These are phyloP conservation scores for Fusarium goolgardi DNA, from an alignment of 2,329 filamentous ascomycete species.

Conservation along the genomic window DNA sequence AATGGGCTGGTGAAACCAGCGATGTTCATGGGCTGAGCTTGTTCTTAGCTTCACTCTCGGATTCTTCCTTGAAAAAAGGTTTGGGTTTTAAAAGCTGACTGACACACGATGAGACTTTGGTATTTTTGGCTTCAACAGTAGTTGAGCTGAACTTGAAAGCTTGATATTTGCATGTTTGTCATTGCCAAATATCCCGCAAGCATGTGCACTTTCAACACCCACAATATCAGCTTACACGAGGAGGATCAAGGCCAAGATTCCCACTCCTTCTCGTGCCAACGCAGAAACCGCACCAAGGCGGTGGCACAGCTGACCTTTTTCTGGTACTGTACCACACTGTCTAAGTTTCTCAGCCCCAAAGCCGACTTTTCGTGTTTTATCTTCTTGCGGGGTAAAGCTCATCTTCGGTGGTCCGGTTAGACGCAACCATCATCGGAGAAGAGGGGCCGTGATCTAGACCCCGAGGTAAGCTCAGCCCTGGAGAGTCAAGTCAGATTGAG, in stretches of 20 bases:
- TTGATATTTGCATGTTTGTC: background rate
- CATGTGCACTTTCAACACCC: background rate
- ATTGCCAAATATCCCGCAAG: background rate
- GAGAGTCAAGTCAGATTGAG: background rate
- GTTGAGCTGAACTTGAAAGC: background rate
- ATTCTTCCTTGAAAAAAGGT: background rate
- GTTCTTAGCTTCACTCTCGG: background rate
- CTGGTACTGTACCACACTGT: background rate
- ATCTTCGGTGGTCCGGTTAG: background rate
- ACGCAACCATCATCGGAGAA: conserved; percentile 1
- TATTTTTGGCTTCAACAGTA: background rate
- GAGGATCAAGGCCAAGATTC: conserved; percentile 10
- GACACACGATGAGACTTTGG: background rate
- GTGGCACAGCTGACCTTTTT: conserved; percentile 33
- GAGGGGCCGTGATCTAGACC: conserved; percentile 16
- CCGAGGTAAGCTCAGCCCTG: conserved; percentile 12
- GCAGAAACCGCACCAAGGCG: conserved; percentile 2
- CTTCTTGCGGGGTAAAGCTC: conserved; percentile 18
- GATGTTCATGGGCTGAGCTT: background rate
- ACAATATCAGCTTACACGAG: conserved; percentile 19
- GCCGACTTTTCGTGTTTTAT: conserved; percentile 3
- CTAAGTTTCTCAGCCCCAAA: conserved; percentile 21
- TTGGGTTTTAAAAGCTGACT: background rate
- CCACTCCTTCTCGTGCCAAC: background rate
- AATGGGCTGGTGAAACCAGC: background rate